phyloP scores from a whole-genome alignment of 2,329 filamentous ascomycete genomes.

The Hypoxylon sp. region DNA sequence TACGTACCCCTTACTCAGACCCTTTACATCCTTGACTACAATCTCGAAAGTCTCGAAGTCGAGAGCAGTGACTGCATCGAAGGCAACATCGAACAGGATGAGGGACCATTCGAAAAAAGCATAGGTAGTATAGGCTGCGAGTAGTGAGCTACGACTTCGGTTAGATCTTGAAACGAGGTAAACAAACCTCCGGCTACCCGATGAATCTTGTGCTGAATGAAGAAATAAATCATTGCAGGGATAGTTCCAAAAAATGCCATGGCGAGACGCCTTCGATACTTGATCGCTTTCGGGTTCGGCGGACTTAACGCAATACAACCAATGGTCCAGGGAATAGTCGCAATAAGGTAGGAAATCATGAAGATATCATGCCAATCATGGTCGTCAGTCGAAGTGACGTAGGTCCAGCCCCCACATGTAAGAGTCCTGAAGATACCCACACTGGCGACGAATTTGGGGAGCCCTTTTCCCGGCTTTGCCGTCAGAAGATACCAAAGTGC shows the following conservation, averaged over 20 bases:
- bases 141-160: conserved; percentile 28
- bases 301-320: conserved; percentile 92
- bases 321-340: conserved; percentile 93
- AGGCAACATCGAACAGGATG: conserved; percentile 94
- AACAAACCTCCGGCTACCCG: conserved; percentile 88
- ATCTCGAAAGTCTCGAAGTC: conserved; percentile 94
- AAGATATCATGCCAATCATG: conserved; percentile 99
- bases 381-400: conserved; percentile 97
- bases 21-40: conserved; percentile 88
- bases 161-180: not conserved
- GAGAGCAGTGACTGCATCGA: conserved; percentile 92
- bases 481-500: conserved; percentile 93
- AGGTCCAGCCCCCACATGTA: conserved; percentile 98
- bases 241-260: conserved; percentile 90
- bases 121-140: conserved; percentile 92
- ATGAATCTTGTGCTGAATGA: conserved; percentile 98
- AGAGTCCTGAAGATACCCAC: conserved; percentile 89
- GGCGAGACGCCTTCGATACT: conserved; percentile 88
- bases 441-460: conserved; percentile 84
- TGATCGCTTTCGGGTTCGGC: conserved; percentile 83
- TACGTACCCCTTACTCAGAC: conserved; percentile 97
- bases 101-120: conserved; percentile 98
- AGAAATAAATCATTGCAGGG: conserved; percentile 93
- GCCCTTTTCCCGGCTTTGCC: conserved; percentile 76
- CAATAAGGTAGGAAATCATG: conserved; percentile 98